Base-by-base conservation (phyloP, 1,139 yeast species). In the Hansenula lynferdii region DNA sequence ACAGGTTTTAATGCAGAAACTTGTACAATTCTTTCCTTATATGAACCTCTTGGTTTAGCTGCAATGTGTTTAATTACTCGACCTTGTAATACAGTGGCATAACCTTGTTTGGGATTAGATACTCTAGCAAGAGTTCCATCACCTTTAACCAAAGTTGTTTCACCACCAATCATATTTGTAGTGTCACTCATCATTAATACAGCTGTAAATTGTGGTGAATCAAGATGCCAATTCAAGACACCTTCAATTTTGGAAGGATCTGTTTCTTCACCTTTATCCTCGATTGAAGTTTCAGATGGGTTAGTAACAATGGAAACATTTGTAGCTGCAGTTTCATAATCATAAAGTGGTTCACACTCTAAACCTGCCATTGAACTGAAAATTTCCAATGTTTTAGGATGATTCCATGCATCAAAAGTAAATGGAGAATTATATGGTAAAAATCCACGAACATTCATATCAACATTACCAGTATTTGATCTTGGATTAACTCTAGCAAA, bases 131-230 rank as follows among this genome's bases (percentile, higher is more conserved):
- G 55, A 31, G 64, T 60, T 12, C 65, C 69, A 42, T 60, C 57
- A 16, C 77, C 77, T 60, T 65, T 72, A 49, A 71, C 63, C 46
- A 73, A 61, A 19, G 72, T 64, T 3, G 83, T 77, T 51, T 75
- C 81, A 34, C 82, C 82, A 15, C 81, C 82, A 54, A 70, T 60
- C 82, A 77, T 75, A 25, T 62, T 58, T 8, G 70, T 48, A 14
- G 82, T 75, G 50, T 75, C 80, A 29, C 76, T 69, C 28, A 77
- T 53, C 83, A 77, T 77, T 38, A 76, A 61, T 16, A 77, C 82
- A 57, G 81, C 75, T 14, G 76, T 81, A 56, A 74, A 74, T 10
- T 81, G 82, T 41, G 74, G 75, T 26, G 77, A 69, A 54, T 77
- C 83, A 40, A 63, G 54, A 58, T 74, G n/a, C n/a, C n/a, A n/a